Evolutionary conservation across 2,329 filamentous ascomycete genomes (phyloP), one percentile per base, ranked within the genome.

Genomic region (Aureobasidium zeae): DNA sequence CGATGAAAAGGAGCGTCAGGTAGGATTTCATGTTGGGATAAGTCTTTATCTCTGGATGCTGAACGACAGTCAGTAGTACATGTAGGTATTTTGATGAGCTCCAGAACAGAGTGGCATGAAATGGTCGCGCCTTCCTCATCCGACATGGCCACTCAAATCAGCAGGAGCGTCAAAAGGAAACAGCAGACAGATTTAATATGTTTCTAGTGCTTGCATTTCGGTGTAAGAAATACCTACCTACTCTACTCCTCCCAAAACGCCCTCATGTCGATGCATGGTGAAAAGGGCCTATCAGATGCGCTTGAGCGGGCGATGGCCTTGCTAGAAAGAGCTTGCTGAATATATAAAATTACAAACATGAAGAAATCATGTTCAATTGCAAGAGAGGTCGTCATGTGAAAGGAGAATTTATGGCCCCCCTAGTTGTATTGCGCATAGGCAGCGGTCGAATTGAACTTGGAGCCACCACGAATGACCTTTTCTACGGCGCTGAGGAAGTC

Each of bases 351-450:
- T 41, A 41, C 37, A 41, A 41, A 26, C 37, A 41, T 41, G 20
- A 24, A 26, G 32, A 17, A 11, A 31, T 31, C 13, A 25, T 41
- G 21, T 24, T 11, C 20, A 17, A 31, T 24, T 12, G 20, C 25
- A 21, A 16, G 20, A 11, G 25, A 25, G 28, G 20, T 41, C 37
- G 37, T 41, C 10, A 41, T 17, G n/a, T n/a, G 25, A 25, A 8
- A 32, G 17, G 20, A 41, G 13, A 15, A 32, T 9, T 5, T 13
- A 17, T 3, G 10, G 13, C 19, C 20, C 16, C 20, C 32, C 37
- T 94, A 96, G 68, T 98, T 98, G 76, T 98, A 98, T 70, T 96
- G 91, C 77, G 91, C 91, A 71, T 98, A 98, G 51, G 85, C 87
- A 37, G 91, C 89, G 48, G 91, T 98, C 47, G 85, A 93, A 77